These are phyloP conservation scores for Mallotus repandus DNA, from an alignment of 441 rosid species.

Conservation along the genomic window DNA sequence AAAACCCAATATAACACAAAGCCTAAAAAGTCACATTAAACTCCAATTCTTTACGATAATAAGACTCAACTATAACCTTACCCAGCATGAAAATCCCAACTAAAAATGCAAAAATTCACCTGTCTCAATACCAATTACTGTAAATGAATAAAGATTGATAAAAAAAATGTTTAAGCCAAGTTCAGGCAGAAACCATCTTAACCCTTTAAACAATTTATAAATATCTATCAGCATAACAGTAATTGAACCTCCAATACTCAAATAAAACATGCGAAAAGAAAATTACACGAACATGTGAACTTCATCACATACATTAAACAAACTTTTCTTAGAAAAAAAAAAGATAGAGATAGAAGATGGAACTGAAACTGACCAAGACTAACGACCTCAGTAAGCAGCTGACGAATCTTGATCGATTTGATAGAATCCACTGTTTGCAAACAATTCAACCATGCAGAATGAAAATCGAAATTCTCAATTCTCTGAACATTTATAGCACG, in stretches of 20 bases:
- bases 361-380: conserved; percentile 58
- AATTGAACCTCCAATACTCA: too few species aligned
- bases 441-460: too few species aligned
- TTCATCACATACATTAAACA: too few species aligned
- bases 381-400: conserved; percentile 64
- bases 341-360: background rate
- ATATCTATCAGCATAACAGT: background rate
- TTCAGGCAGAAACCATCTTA: background rate
- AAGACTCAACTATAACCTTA: background rate
- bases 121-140: background rate
- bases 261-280: too few species aligned
- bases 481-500: too few species aligned
- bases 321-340: background rate
- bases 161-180: background rate
- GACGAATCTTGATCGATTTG: conserved; percentile 73
- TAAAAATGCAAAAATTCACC: background rate
- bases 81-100: background rate
- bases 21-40: background rate
- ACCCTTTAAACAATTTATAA: background rate
- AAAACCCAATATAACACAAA: background rate
- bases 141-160: background rate
- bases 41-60: background rate
- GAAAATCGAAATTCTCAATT: too few species aligned
- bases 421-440: conserved; percentile 61
- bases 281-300: too few species aligned